A percentile compares a stretch with the other conserved stretches of the same genome.
phyloP scores from a whole-genome alignment of 1,284 basidiomycete genomes.

The Cutaneotrichosporon spelunceum region DNA sequence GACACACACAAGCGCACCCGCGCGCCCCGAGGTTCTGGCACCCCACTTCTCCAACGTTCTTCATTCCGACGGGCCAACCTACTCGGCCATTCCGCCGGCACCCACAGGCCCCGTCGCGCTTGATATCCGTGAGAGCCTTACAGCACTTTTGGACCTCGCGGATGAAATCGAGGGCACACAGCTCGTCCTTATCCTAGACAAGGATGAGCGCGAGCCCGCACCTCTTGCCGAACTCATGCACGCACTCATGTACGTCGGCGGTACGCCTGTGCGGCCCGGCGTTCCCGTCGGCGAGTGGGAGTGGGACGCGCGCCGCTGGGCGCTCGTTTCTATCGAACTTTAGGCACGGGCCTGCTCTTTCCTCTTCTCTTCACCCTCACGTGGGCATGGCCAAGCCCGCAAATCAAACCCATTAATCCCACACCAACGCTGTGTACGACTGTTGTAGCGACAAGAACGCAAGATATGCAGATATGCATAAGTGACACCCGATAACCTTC shows the following conservation, averaged over 20 bases:
- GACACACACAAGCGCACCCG: constrained; percentile 13
- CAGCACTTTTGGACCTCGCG: constrained; percentile 49
- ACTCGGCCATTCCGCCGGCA: constrained; percentile 30
- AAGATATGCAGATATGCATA: background rate
- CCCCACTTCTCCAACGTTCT: constrained; percentile 47
- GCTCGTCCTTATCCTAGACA: constrained; percentile 45
- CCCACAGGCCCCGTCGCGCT: constrained; percentile 26
- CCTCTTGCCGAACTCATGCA: constrained; percentile 46
- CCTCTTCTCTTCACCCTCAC: background rate
- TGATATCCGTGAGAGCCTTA: constrained; percentile 48
- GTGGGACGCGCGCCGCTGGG: constrained; percentile 48
- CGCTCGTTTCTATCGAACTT: constrained; percentile 50
- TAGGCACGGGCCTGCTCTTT: constrained; percentile 18
- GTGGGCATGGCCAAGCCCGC: background rate
- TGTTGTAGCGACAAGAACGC: constrained; percentile 4
- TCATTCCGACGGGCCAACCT: constrained; percentile 41
- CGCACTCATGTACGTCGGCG: constrained; percentile 50
- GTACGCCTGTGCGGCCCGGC: constrained; percentile 41
- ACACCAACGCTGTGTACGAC: background rate
- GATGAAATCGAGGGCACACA: constrained; percentile 43
- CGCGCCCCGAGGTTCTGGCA: constrained; percentile 34
- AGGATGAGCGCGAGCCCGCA: constrained; percentile 42
- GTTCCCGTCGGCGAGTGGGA: constrained; percentile 44
- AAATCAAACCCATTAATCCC: background rate
- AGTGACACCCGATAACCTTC: background rate